Evolutionary conservation across 2,329 filamentous ascomycete species (phyloP), one percentile per base, ranked within the genome.

Genomic region (Fusarium guadeloupense): DNA sequence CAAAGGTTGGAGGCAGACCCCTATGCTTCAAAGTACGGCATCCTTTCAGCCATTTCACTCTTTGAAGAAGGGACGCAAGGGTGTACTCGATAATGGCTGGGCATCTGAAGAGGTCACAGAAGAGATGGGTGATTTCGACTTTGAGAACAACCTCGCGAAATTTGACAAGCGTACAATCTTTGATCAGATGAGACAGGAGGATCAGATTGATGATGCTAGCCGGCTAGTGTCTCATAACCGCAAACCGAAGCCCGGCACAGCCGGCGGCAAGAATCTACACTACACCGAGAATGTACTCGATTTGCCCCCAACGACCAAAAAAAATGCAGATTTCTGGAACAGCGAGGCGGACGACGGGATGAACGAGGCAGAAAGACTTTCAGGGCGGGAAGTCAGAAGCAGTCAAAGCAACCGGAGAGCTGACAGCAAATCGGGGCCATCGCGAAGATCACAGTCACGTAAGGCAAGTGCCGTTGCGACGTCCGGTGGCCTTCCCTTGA

Each of bases 71-170:
- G 81, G 78, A 56, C 78, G 74, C 52, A 80, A 75, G 66, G 75
- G 73, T 39, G 73, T 72, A 25, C 75, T 75, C 9, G 85, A 92
- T 37, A 96, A 92, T 72, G 94, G 92, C 4, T 98, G 94, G 93
- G 93, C 92, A 5, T 97, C 94, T 0, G 95, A 97, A 72, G 94
- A 98, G 71, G 93, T 94, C 19, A 97, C 92, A 0, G 95, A 98
- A 76, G 94, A 96, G 72, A 85, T 95, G 81, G 92, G 91, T 10
- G 95, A 98, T 59, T 98, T 98, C 69, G 94, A 98, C 75, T 98
- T 98, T 70, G 89, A 91, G 68, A 88, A 87, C 49, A 93, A 93
- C 64, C 82, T 98, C 26, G 93, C 92, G 40, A 96, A 97, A 71
- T 98, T 98, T 69, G 93, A 98, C 79, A 98, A 98, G 78, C 87